These are phyloP conservation scores for Boletus rufocinnamomeus DNA, from an alignment of 768 basidiomycete genomes.

Conservation along the genomic window DNA sequence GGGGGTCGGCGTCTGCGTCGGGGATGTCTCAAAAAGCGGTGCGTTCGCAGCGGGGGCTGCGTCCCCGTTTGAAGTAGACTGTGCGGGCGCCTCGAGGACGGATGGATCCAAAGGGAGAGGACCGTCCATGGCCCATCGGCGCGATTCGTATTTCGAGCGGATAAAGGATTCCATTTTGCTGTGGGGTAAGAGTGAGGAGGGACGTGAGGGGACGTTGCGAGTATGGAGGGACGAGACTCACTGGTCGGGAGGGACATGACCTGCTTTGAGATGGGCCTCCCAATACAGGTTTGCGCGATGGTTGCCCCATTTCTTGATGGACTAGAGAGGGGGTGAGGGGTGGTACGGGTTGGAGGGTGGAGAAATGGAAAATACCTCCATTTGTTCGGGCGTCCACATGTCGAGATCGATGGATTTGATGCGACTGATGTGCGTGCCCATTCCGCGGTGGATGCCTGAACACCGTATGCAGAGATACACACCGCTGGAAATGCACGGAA, in stretches of 20 bases:
- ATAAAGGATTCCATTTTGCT: conserved; percentile 99
- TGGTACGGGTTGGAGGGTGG: background rate
- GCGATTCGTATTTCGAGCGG: conserved; percentile 93
- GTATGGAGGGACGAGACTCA: conserved; percentile 44
- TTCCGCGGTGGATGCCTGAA: conserved; percentile 94
- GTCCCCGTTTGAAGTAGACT: conserved; percentile 17
- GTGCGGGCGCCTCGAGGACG: conserved; percentile 53
- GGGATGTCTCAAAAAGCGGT: too few relatives aligned
- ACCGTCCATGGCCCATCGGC: conserved; percentile 92
- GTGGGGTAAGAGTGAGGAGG: background rate
- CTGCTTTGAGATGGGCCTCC: conserved; percentile 92
- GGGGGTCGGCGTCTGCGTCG: too few relatives aligned
- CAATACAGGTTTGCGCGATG: conserved; percentile 91
- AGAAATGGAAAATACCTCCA: conserved; percentile 61
- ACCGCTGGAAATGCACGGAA: conserved; percentile 51
- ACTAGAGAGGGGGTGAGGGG: conserved; percentile 40
- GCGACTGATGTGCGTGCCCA: conserved; percentile 98
- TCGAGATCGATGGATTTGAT: conserved; percentile 98
- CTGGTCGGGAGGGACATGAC: conserved; percentile 95
- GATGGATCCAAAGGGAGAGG: conserved; percentile 83
- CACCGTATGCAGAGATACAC: conserved; percentile 96
- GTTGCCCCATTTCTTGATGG: conserved; percentile 95
- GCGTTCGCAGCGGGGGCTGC: too few relatives aligned
- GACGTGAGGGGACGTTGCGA: too few relatives aligned
- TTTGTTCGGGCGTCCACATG: conserved; percentile 96